A percentile compares a stretch with the other conserved stretches of the same genome.
phyloP scores from a whole-genome alignment of 139 green algal species.

The Edaphochlamys debaryana region DNA sequence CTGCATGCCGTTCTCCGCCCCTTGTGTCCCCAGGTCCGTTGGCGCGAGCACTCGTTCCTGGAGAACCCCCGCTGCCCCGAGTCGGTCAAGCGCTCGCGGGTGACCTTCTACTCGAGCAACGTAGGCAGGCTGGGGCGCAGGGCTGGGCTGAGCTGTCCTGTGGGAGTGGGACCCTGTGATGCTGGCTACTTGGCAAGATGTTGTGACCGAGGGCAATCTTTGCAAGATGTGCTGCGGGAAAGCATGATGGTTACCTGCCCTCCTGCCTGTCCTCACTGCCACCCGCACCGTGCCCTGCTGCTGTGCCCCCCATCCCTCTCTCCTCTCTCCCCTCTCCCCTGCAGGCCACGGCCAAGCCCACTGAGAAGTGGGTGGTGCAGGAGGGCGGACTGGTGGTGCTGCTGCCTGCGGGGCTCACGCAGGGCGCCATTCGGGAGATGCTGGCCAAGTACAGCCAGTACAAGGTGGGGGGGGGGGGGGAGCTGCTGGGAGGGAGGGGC shows the following conservation, averaged over 20 bases:
- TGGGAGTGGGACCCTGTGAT: no score
- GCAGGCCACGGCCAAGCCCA: constrained; percentile 13
- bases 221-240: no score
- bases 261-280: no score
- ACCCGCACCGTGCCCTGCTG: no score
- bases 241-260: no score
- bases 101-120: constrained; percentile 28
- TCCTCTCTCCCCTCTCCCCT: background rate
- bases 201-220: no score
- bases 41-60: constrained; percentile 72
- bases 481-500: background rate
- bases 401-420: constrained; percentile 24
- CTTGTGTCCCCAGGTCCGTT: constrained; percentile 29
- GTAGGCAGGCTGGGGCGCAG: background rate
- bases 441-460: constrained; percentile 28
- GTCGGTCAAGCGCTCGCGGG: constrained; percentile 23
- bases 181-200: no score
- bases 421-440: constrained; percentile 33
- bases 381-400: constrained; percentile 50
- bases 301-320: no score
- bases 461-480: constrained; percentile 8
- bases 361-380: constrained; percentile 33
- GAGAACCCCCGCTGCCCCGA: constrained; percentile 64
- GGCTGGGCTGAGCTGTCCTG: background rate
- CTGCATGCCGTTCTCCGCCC: background rate